Evolutionary conservation across 2,329 filamentous ascomycete species (phyloP).

Genomic region (Capronia epimyces): DNA sequence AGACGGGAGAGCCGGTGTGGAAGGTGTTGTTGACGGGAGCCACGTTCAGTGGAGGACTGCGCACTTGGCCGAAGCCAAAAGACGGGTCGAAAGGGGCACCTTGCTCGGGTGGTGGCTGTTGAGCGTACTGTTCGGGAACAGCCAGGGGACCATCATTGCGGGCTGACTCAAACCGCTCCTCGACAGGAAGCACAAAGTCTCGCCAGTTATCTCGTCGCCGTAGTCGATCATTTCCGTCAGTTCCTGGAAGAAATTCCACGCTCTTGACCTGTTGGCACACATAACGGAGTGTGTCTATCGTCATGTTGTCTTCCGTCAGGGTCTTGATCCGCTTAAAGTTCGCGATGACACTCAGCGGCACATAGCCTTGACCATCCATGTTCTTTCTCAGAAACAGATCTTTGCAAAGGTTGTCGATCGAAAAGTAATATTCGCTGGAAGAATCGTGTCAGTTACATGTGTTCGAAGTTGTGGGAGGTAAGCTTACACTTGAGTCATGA

Average conservation of each 20-base stretch:
- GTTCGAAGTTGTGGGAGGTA: neutral
- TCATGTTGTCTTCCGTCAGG: conserved; percentile 57
- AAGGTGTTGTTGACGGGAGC: conserved; percentile 15
- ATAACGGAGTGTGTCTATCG: conserved; percentile 63
- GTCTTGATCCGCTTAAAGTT: conserved; percentile 80
- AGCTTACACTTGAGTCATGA: conserved; percentile 55
- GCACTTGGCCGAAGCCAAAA: conserved; percentile 17
- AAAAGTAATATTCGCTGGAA: conserved; percentile 90
- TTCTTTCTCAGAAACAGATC: conserved; percentile 80
- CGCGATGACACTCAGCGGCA: conserved; percentile 70
- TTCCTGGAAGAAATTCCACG: conserved; percentile 68
- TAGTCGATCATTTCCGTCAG: conserved; percentile 73
- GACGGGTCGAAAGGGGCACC: conserved; percentile 7
- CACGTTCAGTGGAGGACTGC: conserved; percentile 12
- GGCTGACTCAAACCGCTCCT: conserved; percentile 66
- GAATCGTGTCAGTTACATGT: conserved; percentile 14
- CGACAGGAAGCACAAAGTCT: conserved; percentile 67
- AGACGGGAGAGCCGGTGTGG: conserved; percentile 13
- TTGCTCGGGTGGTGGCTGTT: conserved; percentile 4
- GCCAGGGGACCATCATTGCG: conserved; percentile 63
- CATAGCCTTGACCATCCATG: conserved; percentile 95
- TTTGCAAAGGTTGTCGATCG: conserved; percentile 89
- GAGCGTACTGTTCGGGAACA: conserved; percentile 10
- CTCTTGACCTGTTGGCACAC: conserved; percentile 67
- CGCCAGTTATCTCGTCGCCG: conserved; percentile 72